Percentiles rank a stretch among this genome's conserved stretches.
Evolutionary conservation across 345 rosid species (phyloP).

Genomic region (Eucalyptus coolabah): DNA sequence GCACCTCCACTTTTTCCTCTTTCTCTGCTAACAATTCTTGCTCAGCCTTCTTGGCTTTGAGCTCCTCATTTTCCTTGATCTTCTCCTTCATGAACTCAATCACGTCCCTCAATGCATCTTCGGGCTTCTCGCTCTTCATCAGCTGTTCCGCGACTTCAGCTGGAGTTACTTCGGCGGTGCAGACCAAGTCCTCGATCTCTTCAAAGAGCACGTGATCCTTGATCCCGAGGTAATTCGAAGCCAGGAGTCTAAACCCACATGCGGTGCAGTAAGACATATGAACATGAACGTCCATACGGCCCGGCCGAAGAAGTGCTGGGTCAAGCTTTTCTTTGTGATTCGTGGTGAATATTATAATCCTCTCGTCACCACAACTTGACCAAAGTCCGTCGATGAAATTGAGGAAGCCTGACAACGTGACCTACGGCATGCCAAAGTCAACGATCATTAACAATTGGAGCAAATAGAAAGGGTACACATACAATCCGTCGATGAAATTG

Average conservation of each 20-base stretch:
- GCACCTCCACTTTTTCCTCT: background rate
- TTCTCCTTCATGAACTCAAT: constrained; percentile 11
- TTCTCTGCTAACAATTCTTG: background rate
- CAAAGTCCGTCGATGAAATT: constrained; percentile 39
- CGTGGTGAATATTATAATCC: constrained; percentile 34
- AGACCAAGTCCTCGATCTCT: constrained; percentile 14
- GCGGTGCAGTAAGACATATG: constrained; percentile 34
- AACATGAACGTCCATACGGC: constrained; percentile 47
- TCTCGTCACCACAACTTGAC: constrained; percentile 29
- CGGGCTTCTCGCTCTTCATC: constrained; percentile 13
- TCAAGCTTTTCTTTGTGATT: constrained; percentile 33
- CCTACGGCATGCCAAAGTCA: background rate
- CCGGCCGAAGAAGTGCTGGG: constrained; percentile 23
- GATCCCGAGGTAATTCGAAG: constrained; percentile 22
- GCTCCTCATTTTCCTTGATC: constrained; percentile 7
- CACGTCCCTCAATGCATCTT: background rate
- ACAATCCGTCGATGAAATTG: no score
- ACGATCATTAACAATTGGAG: background rate
- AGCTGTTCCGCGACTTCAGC: constrained; percentile 40
- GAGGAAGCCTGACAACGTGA: constrained; percentile 26
- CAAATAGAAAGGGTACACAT: background rate
- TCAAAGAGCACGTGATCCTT: constrained; percentile 4
- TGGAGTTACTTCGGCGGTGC: constrained; percentile 19
- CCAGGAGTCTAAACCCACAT: constrained; percentile 15
- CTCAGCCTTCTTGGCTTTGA: background rate